Base-by-base conservation (phyloP, 1,139 yeast genomes). In the Nakaseomyces sp. region DNA sequence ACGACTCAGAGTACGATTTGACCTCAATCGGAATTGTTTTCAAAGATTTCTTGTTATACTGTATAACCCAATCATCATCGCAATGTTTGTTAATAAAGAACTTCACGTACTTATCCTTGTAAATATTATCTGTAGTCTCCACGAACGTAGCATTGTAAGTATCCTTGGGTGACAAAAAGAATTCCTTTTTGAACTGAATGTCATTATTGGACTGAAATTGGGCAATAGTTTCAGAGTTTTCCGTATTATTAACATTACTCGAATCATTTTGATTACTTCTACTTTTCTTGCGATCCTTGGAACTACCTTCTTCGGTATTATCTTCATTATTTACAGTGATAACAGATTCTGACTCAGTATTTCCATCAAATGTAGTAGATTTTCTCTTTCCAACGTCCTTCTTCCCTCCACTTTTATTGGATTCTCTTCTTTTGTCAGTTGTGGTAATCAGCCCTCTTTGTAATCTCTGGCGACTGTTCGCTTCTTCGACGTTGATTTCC, bases 91-190 rank as follows among this genome's bases (percentile, higher is more conserved):
- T 49, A 12, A 66, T 52, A 43, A 60, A 65, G 12, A 53, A 42
- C 37, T 55, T 53, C 7, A 61, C 62, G 17, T 56, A 55, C 16
- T 50, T 52, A 45, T 71, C 72, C 50, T 71, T 72, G 58, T 68
- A 77, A 48, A 74, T 79, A 50, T 72, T 73, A n/a, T 59, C 42
- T 2, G 64, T 60, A 26, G 77, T 57, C 25, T 72, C 71, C 50
- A 72, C 72, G 53, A 72, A 78, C 1, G 72, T 70, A 3, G 77
- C 70, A 43, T 75, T 74, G 49, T 75, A 75, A 1, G 70, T 61
- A 45, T 76, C 80, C 43, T 59, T 60, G 2, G 67, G 52, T 17
- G 55, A 60, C 42, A 64, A 47, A 2, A 63, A 58, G 13, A 52
- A 48, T 29, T 64, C 66, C 36, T 64, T 57, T 48, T 42, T 63